These are phyloP conservation scores for Karstenula rhodostoma DNA, from an alignment of 2,329 filamentous ascomycete genomes.

Conservation along the genomic window DNA sequence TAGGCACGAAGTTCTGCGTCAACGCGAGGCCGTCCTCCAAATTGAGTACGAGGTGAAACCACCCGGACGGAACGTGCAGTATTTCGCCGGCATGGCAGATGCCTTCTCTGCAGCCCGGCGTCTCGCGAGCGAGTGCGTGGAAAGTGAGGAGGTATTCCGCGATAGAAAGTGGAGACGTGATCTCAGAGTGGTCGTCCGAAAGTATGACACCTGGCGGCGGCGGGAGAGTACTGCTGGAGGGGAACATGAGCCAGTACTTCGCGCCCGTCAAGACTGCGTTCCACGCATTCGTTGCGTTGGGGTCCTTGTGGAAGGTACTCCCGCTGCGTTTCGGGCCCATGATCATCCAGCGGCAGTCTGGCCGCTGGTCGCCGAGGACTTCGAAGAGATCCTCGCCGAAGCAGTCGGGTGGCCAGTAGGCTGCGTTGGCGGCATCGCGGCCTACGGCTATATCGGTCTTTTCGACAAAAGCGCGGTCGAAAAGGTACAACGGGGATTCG, in stretches of 20 bases:
- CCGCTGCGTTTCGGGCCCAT: conserved; percentile 86
- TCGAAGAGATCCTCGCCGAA: conserved; percentile 89
- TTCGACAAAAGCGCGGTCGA: conserved; percentile 84
- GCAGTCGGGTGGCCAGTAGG: conserved; percentile 82
- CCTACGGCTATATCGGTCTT: conserved; percentile 81
- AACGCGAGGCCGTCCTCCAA: conserved; percentile 84
- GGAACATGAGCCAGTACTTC: conserved; percentile 99
- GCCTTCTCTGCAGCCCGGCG: conserved; percentile 82
- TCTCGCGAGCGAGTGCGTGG: conserved; percentile 79
- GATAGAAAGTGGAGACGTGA: conserved; percentile 92
- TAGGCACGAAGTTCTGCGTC: conserved; percentile 94
- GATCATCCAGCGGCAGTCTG: conserved; percentile 92
- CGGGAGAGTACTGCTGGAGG: conserved; percentile 67
- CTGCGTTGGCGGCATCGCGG: conserved; percentile 57
- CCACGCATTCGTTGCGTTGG: conserved; percentile 82
- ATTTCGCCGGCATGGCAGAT: conserved; percentile 87
- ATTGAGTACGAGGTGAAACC: conserved; percentile 97
- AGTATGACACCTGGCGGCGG: conserved; percentile 90
- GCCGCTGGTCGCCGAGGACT: conserved; percentile 77
- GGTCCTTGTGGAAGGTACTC: conserved; percentile 92
- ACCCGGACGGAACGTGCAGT: conserved; percentile 89
- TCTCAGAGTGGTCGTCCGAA: conserved; percentile 87
- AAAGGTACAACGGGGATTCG: conserved; percentile 91
- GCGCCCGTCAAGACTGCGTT: conserved; percentile 89
- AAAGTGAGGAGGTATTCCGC: conserved; percentile 96